Percentiles rank a stretch among this genome's conserved stretches.
Evolutionary conservation across 1,139 yeast genomes (phyloP).

Genomic region (Saccharomyces hybrid): DNA sequence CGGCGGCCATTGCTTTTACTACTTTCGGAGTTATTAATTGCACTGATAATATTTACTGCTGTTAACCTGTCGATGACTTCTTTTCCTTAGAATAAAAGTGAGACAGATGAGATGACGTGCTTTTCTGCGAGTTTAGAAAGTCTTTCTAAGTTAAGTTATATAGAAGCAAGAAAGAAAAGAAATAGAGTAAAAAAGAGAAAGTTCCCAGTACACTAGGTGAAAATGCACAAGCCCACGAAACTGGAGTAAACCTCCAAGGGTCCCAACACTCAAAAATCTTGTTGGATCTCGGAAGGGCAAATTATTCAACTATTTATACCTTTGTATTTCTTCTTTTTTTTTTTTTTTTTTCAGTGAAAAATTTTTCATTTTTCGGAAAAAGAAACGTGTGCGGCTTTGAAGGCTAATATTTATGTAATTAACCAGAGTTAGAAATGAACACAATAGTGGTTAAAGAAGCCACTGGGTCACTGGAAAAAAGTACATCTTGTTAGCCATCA

Average conservation of each 20-base stretch:
- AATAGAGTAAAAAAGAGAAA: neutral
- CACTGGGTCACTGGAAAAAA: neutral
- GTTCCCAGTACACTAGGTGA: neutral
- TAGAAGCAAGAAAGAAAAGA: neutral
- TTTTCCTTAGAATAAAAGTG: neutral
- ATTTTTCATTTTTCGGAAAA: neutral
- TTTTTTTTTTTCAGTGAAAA: neutral
- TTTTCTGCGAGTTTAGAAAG: neutral
- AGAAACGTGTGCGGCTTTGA: constrained; percentile 1
- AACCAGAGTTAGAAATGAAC: neutral
- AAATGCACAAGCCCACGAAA: neutral
- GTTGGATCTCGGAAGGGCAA: neutral
- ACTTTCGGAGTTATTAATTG: neutral
- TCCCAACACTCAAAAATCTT: neutral
- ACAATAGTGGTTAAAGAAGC: neutral
- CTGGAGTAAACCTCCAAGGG: neutral
- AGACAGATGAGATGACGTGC: neutral
- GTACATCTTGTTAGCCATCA: neutral
- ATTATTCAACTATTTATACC: neutral
- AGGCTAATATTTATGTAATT: neutral
- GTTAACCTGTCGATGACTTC: neutral
- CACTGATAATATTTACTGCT: neutral
- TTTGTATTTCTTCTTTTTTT: neutral
- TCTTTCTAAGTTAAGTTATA: neutral
- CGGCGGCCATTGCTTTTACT: constrained; percentile 25